Percentiles rank a stretch among this genome's conserved stretches.
Evolutionary conservation across 2,329 filamentous ascomycete species (phyloP).

Genomic region (Clarireedia paspali): DNA sequence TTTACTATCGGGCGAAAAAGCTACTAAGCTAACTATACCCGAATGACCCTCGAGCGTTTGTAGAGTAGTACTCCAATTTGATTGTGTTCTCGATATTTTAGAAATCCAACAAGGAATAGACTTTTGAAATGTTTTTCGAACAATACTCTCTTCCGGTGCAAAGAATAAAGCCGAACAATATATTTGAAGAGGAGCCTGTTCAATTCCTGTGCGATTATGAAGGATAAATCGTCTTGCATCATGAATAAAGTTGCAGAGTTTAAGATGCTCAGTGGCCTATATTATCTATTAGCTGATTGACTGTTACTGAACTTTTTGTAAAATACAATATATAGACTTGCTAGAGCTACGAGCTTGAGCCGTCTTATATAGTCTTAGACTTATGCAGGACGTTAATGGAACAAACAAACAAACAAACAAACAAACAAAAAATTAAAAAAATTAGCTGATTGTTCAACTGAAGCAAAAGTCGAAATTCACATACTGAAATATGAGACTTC

Average conservation of each 20-base stretch:
- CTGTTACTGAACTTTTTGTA: neutral
- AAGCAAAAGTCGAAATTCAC: neutral
- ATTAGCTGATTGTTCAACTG: no score
- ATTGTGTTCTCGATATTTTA: neutral
- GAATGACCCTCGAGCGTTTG: no score
- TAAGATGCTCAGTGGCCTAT: neutral
- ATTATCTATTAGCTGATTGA: neutral
- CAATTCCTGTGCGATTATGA: neutral
- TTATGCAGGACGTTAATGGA: no score
- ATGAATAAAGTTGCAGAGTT: neutral
- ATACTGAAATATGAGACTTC: neutral
- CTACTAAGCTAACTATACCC: no score
- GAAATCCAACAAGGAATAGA: neutral
- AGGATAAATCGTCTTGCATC: neutral
- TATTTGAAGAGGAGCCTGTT: slow-evolving; percentile 1
- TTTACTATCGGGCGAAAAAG: no score
- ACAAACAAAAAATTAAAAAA: no score
- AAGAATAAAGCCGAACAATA: neutral
- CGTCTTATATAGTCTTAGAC: no score
- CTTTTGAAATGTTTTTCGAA: neutral
- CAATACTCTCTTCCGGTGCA: neutral
- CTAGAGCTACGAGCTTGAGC: no score
- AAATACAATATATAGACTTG: neutral
- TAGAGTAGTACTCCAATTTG: neutral
- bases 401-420: no score